Evolutionary conservation across 352 stramenopile genomes (phyloP), one percentile per base, ranked within the genome.

Genomic region (Pilasporangium apinafurcum): DNA sequence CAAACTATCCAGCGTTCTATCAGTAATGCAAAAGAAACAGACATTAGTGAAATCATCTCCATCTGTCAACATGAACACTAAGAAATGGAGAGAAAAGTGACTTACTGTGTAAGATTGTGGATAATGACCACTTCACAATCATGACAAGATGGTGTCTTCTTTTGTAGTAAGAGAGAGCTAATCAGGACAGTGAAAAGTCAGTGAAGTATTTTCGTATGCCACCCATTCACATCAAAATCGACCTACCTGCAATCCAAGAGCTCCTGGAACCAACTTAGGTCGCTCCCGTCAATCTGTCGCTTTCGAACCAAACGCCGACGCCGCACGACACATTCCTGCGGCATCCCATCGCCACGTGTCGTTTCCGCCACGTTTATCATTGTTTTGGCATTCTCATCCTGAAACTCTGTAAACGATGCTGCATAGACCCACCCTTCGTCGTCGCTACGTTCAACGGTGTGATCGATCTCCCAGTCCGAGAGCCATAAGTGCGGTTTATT

Each of bases 241-340:
- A 20, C 49, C 29, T 52, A 86, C 78, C 75, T 88, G 63, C 74
- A 82, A 44, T 89, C 74, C 28, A 89, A 66, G 20, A 92, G 55
- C 48, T 92, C 80, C 40, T 90, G 70, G 46, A 87, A 88, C 80
- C 80, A 92, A 37, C 80, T 83, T 34, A 87, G 56, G 39, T 88
- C 74, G 24, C 63, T 87, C 22, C 75, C 68, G 20, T 86, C 74
- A 16, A 87, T 87, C 38, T 76, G 63, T 8, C 80, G 72, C 53
- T 81, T 76, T 3, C 80, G 72, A 4, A 83, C 44, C 12, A 86
- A 46, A 14, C 74, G 62, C 28, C 79, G 56, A 12, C 72, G 68
- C 10, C 76, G 63, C 49, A 82, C 68, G 9, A 65, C 49, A 10
- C 56, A 44, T n/a, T 67, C 50, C 4, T 53, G 44, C 3, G 49